Percentiles rank a stretch among this genome's conserved stretches.
phyloP scores from a whole-genome alignment of 352 stramenopile species.

The Elongisporangium prolatum region DNA sequence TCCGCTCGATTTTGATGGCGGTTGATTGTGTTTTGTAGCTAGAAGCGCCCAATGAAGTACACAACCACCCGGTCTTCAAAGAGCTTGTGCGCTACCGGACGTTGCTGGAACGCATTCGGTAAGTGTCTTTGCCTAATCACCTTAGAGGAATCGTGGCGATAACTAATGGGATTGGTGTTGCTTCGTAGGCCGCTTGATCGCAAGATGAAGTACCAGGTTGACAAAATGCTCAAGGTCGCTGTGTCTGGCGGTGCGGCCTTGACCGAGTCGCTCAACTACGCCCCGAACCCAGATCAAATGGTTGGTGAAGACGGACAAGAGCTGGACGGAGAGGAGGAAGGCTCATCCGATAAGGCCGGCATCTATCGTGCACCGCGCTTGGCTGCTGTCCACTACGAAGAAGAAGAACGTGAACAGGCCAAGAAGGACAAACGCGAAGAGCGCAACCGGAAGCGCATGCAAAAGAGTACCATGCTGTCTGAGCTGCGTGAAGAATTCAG shows the following conservation, averaged over 20 bases:
- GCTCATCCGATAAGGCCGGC: conserved; percentile 37
- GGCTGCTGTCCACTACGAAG: conserved; percentile 78
- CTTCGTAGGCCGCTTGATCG: conserved; percentile 57
- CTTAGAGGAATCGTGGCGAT: not conserved
- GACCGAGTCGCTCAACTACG: conserved; percentile 77
- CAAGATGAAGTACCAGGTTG: conserved; percentile 89
- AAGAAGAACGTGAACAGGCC: conserved; percentile 72
- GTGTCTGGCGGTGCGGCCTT: conserved; percentile 63
- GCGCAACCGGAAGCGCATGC: conserved; percentile 70
- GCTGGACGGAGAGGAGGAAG: conserved; percentile 27
- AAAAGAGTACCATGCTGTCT: conserved; percentile 81
- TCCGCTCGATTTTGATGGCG: not conserved
- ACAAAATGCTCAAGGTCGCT: conserved; percentile 88
- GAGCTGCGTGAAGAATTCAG: conserved; percentile 86
- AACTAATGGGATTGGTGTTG: not conserved
- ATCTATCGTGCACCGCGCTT: conserved; percentile 77
- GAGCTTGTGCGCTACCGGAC: conserved; percentile 82
- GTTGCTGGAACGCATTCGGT: conserved; percentile 80
- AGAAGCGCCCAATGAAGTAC: conserved; percentile 59
- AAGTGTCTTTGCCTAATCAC: not conserved
- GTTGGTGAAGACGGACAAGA: conserved; percentile 44
- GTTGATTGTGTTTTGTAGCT: conserved; percentile 35
- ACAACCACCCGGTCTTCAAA: conserved; percentile 81
- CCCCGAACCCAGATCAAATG: conserved; percentile 72
- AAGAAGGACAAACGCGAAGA: conserved; percentile 83